Evolutionary conservation across 805 yeast species (phyloP).

Genomic region (Starmerella lactis-condensi): DNA sequence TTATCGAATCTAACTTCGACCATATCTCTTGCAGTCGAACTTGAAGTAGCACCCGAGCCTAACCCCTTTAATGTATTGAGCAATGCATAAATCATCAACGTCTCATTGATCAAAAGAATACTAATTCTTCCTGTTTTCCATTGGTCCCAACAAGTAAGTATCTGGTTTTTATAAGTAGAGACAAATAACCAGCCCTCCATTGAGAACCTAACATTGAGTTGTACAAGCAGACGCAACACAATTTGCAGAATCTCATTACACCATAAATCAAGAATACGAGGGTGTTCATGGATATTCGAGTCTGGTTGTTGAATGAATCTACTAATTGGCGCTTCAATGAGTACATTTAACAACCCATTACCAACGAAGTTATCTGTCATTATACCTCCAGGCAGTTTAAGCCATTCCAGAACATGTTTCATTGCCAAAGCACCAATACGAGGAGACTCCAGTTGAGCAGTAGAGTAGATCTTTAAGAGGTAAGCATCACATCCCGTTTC

Average conservation of each 20-base stretch:
- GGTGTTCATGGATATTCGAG: conserved; percentile 32
- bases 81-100: conserved; percentile 47
- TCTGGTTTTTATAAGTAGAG: conserved; percentile 45
- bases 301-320: conserved; percentile 47
- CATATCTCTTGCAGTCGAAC: conserved; percentile 2
- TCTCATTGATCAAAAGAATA: conserved; percentile 37
- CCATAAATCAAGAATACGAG: conserved; percentile 64
- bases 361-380: conserved; percentile 50
- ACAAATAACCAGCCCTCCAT: conserved; percentile 51
- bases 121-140: conserved; percentile 47
- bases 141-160: conserved; percentile 39
- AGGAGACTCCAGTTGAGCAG: conserved; percentile 41
- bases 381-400: conserved; percentile 29
- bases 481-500: conserved; percentile 45
- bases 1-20: conserved; percentile 22
- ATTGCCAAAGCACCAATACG: conserved; percentile 55
- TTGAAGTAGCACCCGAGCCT: too few relatives aligned
- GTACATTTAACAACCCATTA: conserved; percentile 45
- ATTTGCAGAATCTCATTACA: conserved; percentile 62
- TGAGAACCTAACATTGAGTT: conserved; percentile 42
- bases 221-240: conserved; percentile 37
- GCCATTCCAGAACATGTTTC: conserved; percentile 49
- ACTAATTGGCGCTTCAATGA: conserved; percentile 61
- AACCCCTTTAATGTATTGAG: conserved; percentile 31
- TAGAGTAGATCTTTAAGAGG: conserved; percentile 34